phyloP scores from a whole-genome alignment of 2,329 filamentous ascomycete species.

The Grosmannia huntii region DNA sequence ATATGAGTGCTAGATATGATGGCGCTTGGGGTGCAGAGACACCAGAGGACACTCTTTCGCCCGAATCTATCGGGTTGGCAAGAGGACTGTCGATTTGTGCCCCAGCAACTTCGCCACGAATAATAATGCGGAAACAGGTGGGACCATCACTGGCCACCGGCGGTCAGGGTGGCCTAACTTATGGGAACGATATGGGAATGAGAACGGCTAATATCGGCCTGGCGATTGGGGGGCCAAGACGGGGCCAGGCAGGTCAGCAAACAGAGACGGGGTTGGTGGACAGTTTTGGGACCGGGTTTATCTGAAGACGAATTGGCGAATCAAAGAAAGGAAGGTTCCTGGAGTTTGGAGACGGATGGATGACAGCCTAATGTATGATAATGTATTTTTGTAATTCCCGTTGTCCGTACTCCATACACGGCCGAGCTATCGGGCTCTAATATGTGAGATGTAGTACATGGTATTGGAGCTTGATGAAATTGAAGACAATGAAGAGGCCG shows the following conservation, averaged over 20 bases:
- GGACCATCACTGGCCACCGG: too few relatives aligned
- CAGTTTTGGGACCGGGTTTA: slow-evolving; percentile 21
- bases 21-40: not conserved
- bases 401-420: too few relatives aligned
- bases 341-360: not conserved
- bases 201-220: not conserved
- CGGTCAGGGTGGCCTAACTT: too few relatives aligned
- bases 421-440: too few relatives aligned
- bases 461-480: too few relatives aligned
- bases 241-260: slow-evolving; percentile 9
- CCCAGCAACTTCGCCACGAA: not conserved
- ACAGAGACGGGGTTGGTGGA: slow-evolving; percentile 18
- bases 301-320: slow-evolving; percentile 11
- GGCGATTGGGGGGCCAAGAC: slow-evolving; percentile 5
- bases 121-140: not conserved
- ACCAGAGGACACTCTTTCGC: slow-evolving; percentile 4
- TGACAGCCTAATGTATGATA: not conserved
- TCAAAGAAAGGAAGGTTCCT: not conserved
- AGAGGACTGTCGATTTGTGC: slow-evolving; percentile 19
- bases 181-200: not conserved
- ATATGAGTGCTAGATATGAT: not conserved
- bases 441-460: too few relatives aligned
- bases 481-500: too few relatives aligned
- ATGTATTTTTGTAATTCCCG: not conserved
- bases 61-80: slow-evolving; percentile 20